Conservation (phyloP, 2,329 filamentous ascomycete species). For the Sporothrix curviconia region DNA sequence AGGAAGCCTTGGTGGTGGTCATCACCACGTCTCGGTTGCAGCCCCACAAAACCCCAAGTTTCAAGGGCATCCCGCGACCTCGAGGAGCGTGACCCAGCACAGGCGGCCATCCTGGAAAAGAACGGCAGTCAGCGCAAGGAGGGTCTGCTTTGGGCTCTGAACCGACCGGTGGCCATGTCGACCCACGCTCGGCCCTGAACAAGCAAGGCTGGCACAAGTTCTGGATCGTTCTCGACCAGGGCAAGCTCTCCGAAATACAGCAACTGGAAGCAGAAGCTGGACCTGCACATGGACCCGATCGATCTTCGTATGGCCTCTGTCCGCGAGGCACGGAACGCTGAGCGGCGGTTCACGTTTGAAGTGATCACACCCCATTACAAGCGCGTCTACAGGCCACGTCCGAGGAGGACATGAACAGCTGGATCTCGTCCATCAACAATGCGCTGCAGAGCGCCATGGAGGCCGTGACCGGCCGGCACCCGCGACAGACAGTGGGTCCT, state of each 20-base stretch:
- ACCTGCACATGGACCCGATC: conserved; percentile 96
- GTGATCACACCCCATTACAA: conserved; percentile 96
- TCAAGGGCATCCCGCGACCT: conserved; percentile 90
- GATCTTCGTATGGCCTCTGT: conserved; percentile 96
- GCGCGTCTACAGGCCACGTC: conserved; percentile 93
- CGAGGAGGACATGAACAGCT: conserved; percentile 95
- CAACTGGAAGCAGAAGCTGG: conserved; percentile 97
- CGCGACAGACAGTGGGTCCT: conserved; percentile 25
- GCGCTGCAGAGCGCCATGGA: conserved; percentile 94
- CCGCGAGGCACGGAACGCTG: conserved; percentile 87
- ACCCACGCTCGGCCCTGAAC: conserved; percentile 80
- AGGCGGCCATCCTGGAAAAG: conserved; percentile 47
- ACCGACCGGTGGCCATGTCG: conserved; percentile 85
- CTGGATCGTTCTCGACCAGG: conserved; percentile 97
- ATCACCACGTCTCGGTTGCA: conserved; percentile 50
- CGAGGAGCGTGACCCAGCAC: conserved; percentile 68
- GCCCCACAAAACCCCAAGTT: conserved; percentile 54
- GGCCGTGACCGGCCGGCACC: conserved; percentile 52
- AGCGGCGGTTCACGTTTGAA: conserved; percentile 94
- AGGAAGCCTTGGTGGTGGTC: conserved; percentile 40
- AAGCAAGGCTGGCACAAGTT: conserved; percentile 99
- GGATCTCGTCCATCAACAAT: conserved; percentile 96
- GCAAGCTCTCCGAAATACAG: conserved; percentile 96
- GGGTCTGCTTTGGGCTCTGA: conserved; percentile 89
- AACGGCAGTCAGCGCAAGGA: conserved; percentile 75